Percentiles rank a stretch among this genome's conserved stretches.
Evolutionary conservation across 805 yeast genomes (phyloP).

Genomic region (Candida sanyiensis): DNA sequence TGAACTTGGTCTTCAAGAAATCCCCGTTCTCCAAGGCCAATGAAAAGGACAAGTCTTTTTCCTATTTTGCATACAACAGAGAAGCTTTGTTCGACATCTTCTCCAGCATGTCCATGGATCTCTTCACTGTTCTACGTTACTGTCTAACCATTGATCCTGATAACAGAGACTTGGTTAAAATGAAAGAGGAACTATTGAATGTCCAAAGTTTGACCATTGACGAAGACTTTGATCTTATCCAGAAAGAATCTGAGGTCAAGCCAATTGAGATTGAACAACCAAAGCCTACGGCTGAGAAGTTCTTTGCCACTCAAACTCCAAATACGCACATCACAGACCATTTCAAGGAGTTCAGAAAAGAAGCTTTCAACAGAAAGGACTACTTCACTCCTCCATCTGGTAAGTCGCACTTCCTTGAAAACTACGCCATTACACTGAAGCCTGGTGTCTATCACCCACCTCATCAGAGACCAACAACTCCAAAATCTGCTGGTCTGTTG

Average conservation of each 20-base stretch:
- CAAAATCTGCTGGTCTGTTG: constrained; percentile 17
- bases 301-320: constrained; percentile 62
- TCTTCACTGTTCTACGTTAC: constrained; percentile 76
- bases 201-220: constrained; percentile 76
- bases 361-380: constrained; percentile 56
- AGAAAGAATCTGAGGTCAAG: constrained; percentile 31
- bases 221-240: constrained; percentile 53
- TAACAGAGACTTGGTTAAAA: constrained; percentile 61
- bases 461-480: constrained; percentile 25
- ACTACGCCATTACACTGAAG: constrained; percentile 37
- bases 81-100: constrained; percentile 90
- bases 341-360: constrained; percentile 32
- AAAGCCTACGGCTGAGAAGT: constrained; percentile 32
- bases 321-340: constrained; percentile 36
- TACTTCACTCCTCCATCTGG: constrained; percentile 76
- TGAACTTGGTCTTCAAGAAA: constrained; percentile 82
- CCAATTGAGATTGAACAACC: constrained; percentile 20
- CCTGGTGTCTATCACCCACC: constrained; percentile 23
- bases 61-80: constrained; percentile 80
- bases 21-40: constrained; percentile 83
- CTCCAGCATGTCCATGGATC: constrained; percentile 80
- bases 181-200: constrained; percentile 54
- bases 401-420: constrained; percentile 65
- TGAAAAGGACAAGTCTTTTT: constrained; percentile 72
- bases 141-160: constrained; percentile 81